Conservation (phyloP, 805 yeast species). For the Kuraishia piskuri region DNA sequence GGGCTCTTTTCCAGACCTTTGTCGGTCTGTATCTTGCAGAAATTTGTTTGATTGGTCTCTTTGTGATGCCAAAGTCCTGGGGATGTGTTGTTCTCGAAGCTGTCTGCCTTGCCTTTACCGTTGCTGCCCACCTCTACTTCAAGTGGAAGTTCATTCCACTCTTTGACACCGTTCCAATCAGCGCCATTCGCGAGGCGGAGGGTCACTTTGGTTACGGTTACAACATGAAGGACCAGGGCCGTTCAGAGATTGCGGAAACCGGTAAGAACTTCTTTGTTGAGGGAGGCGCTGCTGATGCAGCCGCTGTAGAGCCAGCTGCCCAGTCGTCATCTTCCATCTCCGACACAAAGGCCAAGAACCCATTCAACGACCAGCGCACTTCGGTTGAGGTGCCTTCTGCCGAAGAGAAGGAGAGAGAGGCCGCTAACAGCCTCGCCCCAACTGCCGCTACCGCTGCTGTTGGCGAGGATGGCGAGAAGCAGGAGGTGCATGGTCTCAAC, state of each 20-base stretch:
- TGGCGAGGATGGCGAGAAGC: slow-evolving; percentile 1
- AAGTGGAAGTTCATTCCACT: slow-evolving; percentile 54
- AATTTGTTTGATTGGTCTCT: slow-evolving; percentile 59
- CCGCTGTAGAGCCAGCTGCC: slow-evolving; percentile 2
- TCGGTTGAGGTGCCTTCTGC: background rate
- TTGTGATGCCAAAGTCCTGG: slow-evolving; percentile 74
- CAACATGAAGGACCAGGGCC: slow-evolving; percentile 61
- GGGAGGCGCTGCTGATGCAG: slow-evolving; percentile 1
- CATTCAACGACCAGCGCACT: slow-evolving; percentile 2
- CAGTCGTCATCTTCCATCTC: background rate
- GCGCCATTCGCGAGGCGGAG: slow-evolving; percentile 43
- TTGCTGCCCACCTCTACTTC: slow-evolving; percentile 47
- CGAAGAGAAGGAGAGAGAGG: background rate
- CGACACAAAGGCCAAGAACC: slow-evolving; percentile 1
- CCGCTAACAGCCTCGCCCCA: slow-evolving; percentile 5
- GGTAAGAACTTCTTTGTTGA: slow-evolving; percentile 28
- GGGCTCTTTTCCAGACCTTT: slow-evolving; percentile 63
- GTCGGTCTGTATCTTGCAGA: slow-evolving; percentile 68
- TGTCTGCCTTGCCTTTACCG: slow-evolving; percentile 49
- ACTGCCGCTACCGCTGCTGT: background rate
- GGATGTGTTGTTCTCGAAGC: slow-evolving; percentile 67
- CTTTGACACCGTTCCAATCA: slow-evolving; percentile 61
- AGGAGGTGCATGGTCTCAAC: background rate
- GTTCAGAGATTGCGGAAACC: slow-evolving; percentile 41
- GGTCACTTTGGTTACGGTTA: slow-evolving; percentile 30